A percentile compares a stretch with the other conserved stretches of the same genome.
Conservation (phyloP, 805 yeast genomes). For the Lipomyces yamadae region DNA sequence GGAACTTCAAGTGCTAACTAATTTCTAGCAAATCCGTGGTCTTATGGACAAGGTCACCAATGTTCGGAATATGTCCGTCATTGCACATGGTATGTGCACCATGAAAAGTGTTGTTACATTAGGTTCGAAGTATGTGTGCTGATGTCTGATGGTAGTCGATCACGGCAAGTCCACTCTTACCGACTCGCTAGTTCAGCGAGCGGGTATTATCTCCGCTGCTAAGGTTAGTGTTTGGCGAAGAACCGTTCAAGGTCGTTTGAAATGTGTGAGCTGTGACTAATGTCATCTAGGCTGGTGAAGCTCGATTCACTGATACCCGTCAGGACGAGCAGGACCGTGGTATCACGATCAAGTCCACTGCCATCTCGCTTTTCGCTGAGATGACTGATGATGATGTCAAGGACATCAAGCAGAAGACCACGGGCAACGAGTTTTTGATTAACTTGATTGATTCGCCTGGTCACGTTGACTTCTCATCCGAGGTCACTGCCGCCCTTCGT, state of each 20-base stretch:
- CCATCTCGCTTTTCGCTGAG: slow-evolving; percentile 92
- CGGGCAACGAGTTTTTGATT: slow-evolving; percentile 91
- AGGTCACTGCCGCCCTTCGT: slow-evolving; percentile 99
- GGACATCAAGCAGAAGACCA: slow-evolving; percentile 87
- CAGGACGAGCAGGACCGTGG: slow-evolving; percentile 99
- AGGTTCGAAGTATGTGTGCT: neutral
- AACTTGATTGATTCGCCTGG: slow-evolving; percentile 99
- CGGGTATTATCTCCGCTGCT: slow-evolving; percentile 99
- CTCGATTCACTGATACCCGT: slow-evolving; percentile 99
- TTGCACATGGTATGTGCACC: slow-evolving; percentile 95
- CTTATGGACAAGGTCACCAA: slow-evolving; percentile 99
- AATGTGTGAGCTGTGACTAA: neutral
- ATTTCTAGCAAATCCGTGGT: slow-evolving; percentile 83
- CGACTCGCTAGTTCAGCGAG: slow-evolving; percentile 98
- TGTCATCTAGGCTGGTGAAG: slow-evolving; percentile 83
- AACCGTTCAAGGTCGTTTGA: neutral
- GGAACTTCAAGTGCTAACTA: neutral
- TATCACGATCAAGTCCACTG: slow-evolving; percentile 98
- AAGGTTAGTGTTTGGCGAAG: slow-evolving; percentile 48
- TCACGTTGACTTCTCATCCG: slow-evolving; percentile 99
- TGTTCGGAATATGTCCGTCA: slow-evolving; percentile 99
- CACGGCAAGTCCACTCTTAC: slow-evolving; percentile 99
- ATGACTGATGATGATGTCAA: slow-evolving; percentile 83
- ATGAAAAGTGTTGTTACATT: neutral
- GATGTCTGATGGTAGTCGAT: slow-evolving; percentile 64